Evolutionary conservation across 805 yeast species (phyloP), one percentile per base, ranked within the genome.

Genomic region (Myxozyma lipomycoides): DNA sequence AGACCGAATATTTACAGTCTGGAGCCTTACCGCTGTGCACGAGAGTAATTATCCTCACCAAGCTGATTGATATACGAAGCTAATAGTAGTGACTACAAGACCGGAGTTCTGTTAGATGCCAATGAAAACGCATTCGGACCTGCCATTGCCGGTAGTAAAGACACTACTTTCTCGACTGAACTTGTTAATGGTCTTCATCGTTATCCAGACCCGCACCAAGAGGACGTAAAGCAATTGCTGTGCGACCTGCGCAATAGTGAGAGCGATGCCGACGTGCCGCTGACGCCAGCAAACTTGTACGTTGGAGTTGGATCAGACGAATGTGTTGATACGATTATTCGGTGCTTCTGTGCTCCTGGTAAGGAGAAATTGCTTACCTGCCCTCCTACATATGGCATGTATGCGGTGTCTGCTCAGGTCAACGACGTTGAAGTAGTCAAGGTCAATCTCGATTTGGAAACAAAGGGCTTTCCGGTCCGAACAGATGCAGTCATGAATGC

Each of bases 371-470:
- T 93, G 64, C 70, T 93, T 60, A 79, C 81, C 1, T 83, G 95
- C 67, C 96, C 98, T 2, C 98, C 98, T 39, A 93, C 98, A 0
- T 93, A 93, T 64, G 97, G 98, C 4, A 93, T 93, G 98, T 93
- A 93, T 73, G 71, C 85, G 3, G 90, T 93, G 30, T 84, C 95
- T 64, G 95, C 97, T 1, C 79, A 81, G 25, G 84, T 93, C 52
- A 93, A 93, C 64, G 98, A 93, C 62, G 86, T 91, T 7, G 86
- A 75, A 24, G 73, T 86, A 36, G 87, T 81, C 15, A 74, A 78
- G 52, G 90, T 88, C 17, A 90, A 95, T 6, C 76, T 90, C 34
- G 78, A 80, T 43, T 78, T 84, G 55, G 75, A 75, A 44, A 47
- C 50, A 4, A 50, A 59, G 2, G 71, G 76, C n/a, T 84, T 85